Evolutionary conservation across 805 yeast genomes (phyloP), one percentile per base, ranked within the genome.

Genomic region (Suhomyces faveliae): DNA sequence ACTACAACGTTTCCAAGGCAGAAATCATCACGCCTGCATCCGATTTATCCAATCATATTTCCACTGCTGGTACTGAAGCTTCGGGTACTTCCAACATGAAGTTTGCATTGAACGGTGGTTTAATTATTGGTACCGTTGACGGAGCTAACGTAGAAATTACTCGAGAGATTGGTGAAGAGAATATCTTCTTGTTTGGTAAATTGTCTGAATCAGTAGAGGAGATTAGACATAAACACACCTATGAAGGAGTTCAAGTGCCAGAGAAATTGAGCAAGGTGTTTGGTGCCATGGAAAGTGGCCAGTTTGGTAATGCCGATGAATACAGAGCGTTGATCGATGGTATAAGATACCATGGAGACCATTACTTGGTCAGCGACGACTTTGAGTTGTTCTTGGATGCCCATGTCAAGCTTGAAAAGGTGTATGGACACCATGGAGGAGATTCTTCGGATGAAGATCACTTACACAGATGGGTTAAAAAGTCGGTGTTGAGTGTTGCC

Each of bases 41-140:
- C 40, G 97, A 90, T 66, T 74, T 90, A 59, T 85, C 94, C 41
- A 94, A 90, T 71, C 97, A 90, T 71, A 90, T 90, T 56, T 90
- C 97, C 11, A 90, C 97, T 38, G 97, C 97, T 7, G 97, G 97
- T 58, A 90, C 97, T 23, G 97, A 90, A 66, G 97, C 96, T 19
- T 86, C 95, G 0, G 97, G 97, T 63, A 90, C 97, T 27, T 87
- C 96, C 29, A 90, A 90, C 73, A 90, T 90, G 97, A 90, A 90
- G 72, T 90, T 90, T 64, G 96, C 89, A 20, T 74, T 90, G 70
- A 90, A 89, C 62, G 97, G 97, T 68, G 97, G 97, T 43, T 78
- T 90, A 54, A 87, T 90, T 57, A 84, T 90, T 54, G 97, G 97
- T 65, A 91, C 97, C 10, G 96, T 90, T 55, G 97, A 90, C 63